phyloP scores from a whole-genome alignment of 176 grass and related monocot species.

The Oryza brachyantha region DNA sequence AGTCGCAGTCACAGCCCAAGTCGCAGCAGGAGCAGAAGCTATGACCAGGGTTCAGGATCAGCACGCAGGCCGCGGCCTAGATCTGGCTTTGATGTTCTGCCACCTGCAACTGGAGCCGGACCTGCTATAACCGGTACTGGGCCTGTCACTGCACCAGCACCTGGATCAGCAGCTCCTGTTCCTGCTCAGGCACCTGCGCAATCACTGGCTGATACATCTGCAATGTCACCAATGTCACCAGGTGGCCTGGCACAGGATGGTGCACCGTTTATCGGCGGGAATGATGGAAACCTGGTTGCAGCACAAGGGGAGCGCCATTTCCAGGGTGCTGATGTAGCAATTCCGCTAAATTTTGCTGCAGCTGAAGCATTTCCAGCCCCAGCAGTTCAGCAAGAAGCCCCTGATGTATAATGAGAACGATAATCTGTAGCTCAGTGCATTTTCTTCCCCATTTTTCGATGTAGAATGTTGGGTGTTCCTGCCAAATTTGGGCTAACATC shows the following conservation, averaged over 20 bases:
- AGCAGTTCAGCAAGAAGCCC: slow-evolving; percentile 27
- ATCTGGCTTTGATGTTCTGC: slow-evolving; percentile 67
- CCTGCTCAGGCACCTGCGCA: background rate
- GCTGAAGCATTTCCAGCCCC: slow-evolving; percentile 24
- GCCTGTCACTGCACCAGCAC: background rate
- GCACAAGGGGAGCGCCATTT: slow-evolving; percentile 4
- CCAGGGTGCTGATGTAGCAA: slow-evolving; percentile 1
- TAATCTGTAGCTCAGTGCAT: background rate
- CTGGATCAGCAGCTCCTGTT: slow-evolving; percentile 8
- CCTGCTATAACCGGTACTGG: slow-evolving; percentile 21
- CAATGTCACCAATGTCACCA: slow-evolving; percentile 52
- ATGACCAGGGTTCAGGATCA: slow-evolving; percentile 29
- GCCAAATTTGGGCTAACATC: background rate
- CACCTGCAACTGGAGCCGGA: slow-evolving; percentile 26
- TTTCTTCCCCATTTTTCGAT: background rate
- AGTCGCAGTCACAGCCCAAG: slow-evolving; percentile 51
- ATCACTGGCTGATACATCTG: slow-evolving; percentile 12
- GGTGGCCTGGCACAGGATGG: slow-evolving; percentile 35
- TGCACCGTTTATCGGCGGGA: background rate
- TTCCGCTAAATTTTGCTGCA: slow-evolving; percentile 27
- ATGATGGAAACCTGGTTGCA: background rate
- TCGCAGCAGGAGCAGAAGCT: slow-evolving; percentile 58
- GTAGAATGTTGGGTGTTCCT: slow-evolving; percentile 6
- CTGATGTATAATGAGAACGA: slow-evolving; percentile 37
- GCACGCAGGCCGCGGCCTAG: slow-evolving; percentile 48